These are phyloP conservation scores for Vinca minor DNA, from an alignment of 257 asterid genomes.

Conservation along the genomic window DNA sequence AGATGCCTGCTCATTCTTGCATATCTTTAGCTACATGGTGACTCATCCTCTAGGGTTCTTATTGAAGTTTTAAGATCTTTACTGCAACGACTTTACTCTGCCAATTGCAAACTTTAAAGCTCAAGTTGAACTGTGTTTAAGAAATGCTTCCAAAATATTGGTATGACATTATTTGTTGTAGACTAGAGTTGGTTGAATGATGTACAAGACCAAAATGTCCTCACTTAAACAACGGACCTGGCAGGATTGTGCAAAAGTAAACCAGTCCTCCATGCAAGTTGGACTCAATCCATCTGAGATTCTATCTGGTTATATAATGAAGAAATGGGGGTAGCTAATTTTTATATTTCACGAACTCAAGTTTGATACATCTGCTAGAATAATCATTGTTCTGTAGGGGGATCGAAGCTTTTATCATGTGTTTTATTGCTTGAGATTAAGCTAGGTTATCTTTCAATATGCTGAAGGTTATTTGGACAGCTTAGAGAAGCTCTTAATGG, in stretches of 20 bases:
- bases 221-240: not conserved
- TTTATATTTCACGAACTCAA: not conserved
- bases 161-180: not conserved
- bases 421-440: not conserved
- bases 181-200: not conserved
- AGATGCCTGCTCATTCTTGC: not conserved
- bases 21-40: not conserved
- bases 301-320: not conserved
- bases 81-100: not conserved
- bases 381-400: not conserved
- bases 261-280: not conserved
- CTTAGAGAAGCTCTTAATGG: no score
- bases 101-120: not conserved
- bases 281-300: not conserved
- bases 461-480: not conserved
- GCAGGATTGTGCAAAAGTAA: not conserved
- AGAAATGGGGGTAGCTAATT: not conserved
- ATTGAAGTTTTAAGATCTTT: not conserved
- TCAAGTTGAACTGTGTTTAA: not conserved
- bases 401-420: not conserved
- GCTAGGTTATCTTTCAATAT: not conserved
- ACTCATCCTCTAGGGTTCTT: no score
- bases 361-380: not conserved
- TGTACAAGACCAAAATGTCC: not conserved
- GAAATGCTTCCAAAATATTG: not conserved